Evolutionary conservation across 2,329 filamentous ascomycete genomes (phyloP).

Genomic region (Nemania sp.): DNA sequence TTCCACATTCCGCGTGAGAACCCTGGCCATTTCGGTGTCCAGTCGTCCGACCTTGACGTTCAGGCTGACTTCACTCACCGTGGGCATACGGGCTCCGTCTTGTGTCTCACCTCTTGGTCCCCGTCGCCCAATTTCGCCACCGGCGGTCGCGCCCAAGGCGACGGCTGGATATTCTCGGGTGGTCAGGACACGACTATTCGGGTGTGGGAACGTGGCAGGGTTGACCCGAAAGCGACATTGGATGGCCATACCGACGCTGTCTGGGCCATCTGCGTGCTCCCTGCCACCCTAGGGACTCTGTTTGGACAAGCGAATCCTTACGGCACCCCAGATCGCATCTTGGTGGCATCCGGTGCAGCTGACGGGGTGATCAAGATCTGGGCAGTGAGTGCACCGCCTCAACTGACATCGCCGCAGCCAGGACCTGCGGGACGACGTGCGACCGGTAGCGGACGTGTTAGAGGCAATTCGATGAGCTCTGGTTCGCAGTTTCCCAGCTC

Average conservation of each 20-base stretch:
- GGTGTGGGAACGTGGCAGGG: slow-evolving; percentile 92
- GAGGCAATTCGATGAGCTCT: slow-evolving; percentile 92
- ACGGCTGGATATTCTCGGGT: slow-evolving; percentile 98
- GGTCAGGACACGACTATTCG: slow-evolving; percentile 91
- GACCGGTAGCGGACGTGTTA: slow-evolving; percentile 69
- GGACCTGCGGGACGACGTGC: slow-evolving; percentile 62
- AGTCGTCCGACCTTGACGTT: slow-evolving; percentile 82
- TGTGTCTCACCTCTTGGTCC: slow-evolving; percentile 84
- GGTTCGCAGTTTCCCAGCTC: slow-evolving; percentile 90
- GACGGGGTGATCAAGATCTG: slow-evolving; percentile 92
- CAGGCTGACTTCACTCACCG: slow-evolving; percentile 93
- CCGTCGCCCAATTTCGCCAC: slow-evolving; percentile 87
- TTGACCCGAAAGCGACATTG: slow-evolving; percentile 92
- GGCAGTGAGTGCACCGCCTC: slow-evolving; percentile 90
- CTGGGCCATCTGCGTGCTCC: slow-evolving; percentile 92
- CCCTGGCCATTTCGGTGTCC: slow-evolving; percentile 52
- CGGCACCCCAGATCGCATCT: slow-evolving; percentile 80
- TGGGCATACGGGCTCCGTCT: slow-evolving; percentile 88
- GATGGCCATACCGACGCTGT: slow-evolving; percentile 95
- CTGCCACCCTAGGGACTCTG: slow-evolving; percentile 76
- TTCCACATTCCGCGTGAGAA: slow-evolving; percentile 93
- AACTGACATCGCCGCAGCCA: slow-evolving; percentile 78
- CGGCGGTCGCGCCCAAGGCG: slow-evolving; percentile 82
- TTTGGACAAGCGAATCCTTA: slow-evolving; percentile 77
- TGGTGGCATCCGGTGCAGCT: slow-evolving; percentile 88